A percentile compares a stretch with the other conserved stretches of the same genome.
Conservation (phyloP, 768 basidiomycete genomes). For the Lactifluus subvellereus region DNA sequence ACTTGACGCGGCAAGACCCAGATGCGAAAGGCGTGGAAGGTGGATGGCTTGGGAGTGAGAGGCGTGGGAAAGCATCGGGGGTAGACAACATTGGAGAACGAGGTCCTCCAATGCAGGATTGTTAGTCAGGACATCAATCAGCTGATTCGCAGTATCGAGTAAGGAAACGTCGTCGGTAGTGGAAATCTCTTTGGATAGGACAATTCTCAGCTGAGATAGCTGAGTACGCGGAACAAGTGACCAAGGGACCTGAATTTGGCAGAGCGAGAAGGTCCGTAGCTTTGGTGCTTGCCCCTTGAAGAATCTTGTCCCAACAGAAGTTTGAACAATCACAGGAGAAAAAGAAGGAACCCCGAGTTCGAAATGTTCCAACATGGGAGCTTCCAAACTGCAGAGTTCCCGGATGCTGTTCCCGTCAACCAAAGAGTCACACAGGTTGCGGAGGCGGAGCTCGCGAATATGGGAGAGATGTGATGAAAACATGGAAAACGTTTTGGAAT, state of each 20-base stretch:
- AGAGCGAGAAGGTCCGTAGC: too few relatives aligned
- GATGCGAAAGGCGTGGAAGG: too few relatives aligned
- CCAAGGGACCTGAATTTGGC: background rate
- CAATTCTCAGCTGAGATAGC: constrained; percentile 1
- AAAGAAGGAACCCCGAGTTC: background rate
- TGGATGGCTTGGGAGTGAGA: background rate
- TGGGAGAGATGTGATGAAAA: background rate
- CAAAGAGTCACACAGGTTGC: background rate
- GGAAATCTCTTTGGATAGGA: background rate
- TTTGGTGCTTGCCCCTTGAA: too few relatives aligned
- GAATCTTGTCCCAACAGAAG: background rate
- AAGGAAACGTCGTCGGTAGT: background rate
- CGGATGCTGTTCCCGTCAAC: background rate
- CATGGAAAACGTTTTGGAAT: background rate
- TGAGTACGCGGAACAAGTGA: constrained; percentile 2
- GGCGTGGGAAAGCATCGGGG: background rate
- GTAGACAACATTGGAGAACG: constrained; percentile 3
- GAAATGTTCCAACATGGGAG: background rate
- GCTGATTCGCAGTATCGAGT: background rate
- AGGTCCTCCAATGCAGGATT: background rate
- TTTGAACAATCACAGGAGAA: background rate
- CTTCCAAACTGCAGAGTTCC: background rate
- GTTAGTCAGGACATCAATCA: background rate
- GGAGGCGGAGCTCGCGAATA: constrained; percentile 6
- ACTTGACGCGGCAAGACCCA: background rate